A percentile compares a stretch with the other conserved stretches of the same genome.
Evolutionary conservation across 495 filamentous ascomycete species (phyloP).

Genomic region (Elaphomyces granulatus): DNA sequence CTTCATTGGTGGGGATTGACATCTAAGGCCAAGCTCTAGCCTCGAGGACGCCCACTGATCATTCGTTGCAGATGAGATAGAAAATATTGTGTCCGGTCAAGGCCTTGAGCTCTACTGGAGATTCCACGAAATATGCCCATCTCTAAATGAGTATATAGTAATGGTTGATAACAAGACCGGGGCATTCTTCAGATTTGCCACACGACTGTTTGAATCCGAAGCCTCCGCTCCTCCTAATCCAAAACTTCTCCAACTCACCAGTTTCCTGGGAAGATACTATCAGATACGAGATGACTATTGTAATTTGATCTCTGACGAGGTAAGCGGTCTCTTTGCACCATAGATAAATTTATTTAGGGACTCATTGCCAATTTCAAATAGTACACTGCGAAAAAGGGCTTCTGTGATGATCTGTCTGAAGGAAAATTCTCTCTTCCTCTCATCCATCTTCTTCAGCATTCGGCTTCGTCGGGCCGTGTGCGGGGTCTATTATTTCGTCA

Average conservation of each 20-base stretch:
- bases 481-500: constrained; percentile 1
- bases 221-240: background rate
- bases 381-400: constrained; percentile 16
- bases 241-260: constrained; percentile 7
- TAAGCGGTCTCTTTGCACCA: background rate
- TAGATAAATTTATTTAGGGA: too few relatives aligned
- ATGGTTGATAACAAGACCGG: constrained; percentile 28
- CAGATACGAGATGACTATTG: constrained; percentile 27
- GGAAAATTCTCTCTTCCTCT: constrained; percentile 25
- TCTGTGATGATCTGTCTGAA: constrained; percentile 26
- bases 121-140: constrained; percentile 13
- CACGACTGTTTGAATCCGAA: constrained; percentile 15
- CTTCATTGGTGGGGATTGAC: too few relatives aligned
- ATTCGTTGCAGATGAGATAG: too few relatives aligned
- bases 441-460: constrained; percentile 10
- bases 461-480: background rate
- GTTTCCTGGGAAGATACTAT: constrained; percentile 18
- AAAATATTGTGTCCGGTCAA: constrained; percentile 20
- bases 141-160: constrained; percentile 19
- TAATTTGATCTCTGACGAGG: constrained; percentile 15
- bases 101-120: constrained; percentile 26
- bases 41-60: too few relatives aligned
- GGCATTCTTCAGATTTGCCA: constrained; percentile 21
- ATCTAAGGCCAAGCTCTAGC: too few relatives aligned
- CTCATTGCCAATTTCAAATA: too few relatives aligned